A percentile compares a stretch with the other conserved stretches of the same genome.
These are phyloP conservation scores for Geotrichum cucujoidarum DNA, from an alignment of 1,139 yeast genomes.

Conservation along the genomic window DNA sequence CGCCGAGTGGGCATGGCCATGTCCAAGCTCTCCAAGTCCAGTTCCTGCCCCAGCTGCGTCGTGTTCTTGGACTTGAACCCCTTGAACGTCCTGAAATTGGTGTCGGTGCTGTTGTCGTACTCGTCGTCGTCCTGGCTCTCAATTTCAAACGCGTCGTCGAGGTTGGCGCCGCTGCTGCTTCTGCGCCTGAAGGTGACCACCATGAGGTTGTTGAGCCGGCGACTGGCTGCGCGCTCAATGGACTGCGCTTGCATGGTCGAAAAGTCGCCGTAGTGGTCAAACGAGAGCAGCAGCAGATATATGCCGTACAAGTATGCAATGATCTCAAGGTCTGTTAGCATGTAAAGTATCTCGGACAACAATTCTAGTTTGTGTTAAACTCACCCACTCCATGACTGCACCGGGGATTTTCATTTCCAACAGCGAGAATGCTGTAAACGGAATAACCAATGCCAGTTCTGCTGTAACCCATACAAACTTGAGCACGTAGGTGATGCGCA, in stretches of 20 bases:
- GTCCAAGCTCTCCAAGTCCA: no score
- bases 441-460: conserved; percentile 16
- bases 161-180: background rate
- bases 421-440: conserved; percentile 18
- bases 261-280: conserved; percentile 12
- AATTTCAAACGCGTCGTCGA: background rate
- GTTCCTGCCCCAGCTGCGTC: no score
- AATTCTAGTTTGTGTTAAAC: background rate
- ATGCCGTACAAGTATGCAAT: conserved; percentile 19
- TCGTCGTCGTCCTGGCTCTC: no score
- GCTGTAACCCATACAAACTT: conserved; percentile 17
- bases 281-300: conserved; percentile 14
- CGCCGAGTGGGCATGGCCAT: background rate
- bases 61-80: no score
- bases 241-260: background rate
- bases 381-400: conserved; percentile 20
- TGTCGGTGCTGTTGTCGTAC: no score
- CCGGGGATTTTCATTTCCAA: conserved; percentile 15
- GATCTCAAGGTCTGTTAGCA: conserved; percentile 1
- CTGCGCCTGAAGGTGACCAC: conserved; percentile 7
- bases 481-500: conserved; percentile 17
- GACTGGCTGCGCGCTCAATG: conserved; percentile 9
- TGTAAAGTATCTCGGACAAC: background rate
- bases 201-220: conserved; percentile 12
- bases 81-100: no score